Conservation (phyloP, 495 filamentous ascomycete genomes). For the Acidomyces sp. region DNA sequence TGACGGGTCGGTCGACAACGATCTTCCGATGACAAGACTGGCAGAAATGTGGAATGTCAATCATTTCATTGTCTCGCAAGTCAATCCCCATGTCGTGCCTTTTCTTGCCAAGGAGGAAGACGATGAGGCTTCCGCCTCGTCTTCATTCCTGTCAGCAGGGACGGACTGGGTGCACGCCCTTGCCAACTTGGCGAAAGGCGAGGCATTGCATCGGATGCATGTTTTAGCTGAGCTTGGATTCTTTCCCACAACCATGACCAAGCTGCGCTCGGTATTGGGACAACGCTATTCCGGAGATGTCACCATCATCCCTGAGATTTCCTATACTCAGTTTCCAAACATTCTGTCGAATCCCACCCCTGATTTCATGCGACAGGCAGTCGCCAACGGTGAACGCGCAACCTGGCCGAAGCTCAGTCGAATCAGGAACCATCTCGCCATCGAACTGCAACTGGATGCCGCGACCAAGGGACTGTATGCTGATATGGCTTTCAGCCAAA, state of each 20-base stretch:
- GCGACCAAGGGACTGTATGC: conserved; percentile 66
- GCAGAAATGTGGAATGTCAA: conserved; percentile 98
- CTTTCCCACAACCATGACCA: conserved; percentile 68
- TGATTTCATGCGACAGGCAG: conserved; percentile 74
- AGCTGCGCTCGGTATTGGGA: conserved; percentile 64
- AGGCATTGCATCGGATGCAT: conserved; percentile 68
- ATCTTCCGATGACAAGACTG: conserved; percentile 80
- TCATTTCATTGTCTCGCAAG: conserved; percentile 93
- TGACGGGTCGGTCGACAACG: conserved; percentile 87
- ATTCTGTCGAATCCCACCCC: conserved; percentile 77
- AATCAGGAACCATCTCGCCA: conserved; percentile 68
- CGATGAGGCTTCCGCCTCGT: conserved; percentile 21
- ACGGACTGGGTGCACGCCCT: conserved; percentile 53
- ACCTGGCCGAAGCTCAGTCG: conserved; percentile 82
- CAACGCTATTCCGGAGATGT: conserved; percentile 95
- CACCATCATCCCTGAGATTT: conserved; percentile 75
- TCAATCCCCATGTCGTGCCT: conserved; percentile 86
- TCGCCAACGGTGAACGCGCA: conserved; percentile 64
- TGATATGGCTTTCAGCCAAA: conserved; percentile 66
- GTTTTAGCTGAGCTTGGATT: conserved; percentile 70
- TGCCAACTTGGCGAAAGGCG: conserved; percentile 65
- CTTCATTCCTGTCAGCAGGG: conserved; percentile 28
- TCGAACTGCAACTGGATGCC: conserved; percentile 74
- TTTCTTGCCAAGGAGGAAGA: conserved; percentile 42
- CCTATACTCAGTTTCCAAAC: conserved; percentile 56